phyloP scores from a whole-genome alignment of 805 yeast genomes.

The Kazachstania viticola region DNA sequence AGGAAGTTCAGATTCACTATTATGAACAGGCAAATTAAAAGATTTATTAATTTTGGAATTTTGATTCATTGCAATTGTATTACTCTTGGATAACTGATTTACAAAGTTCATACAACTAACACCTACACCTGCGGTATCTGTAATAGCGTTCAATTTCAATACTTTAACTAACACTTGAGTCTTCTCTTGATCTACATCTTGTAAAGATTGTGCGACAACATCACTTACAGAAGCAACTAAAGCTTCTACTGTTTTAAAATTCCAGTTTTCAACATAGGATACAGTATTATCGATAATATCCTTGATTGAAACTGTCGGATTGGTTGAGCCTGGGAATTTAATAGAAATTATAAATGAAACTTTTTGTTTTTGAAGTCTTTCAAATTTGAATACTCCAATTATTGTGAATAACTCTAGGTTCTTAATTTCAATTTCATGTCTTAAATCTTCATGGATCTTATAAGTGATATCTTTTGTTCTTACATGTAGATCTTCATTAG shows the following conservation, averaged over 20 bases:
- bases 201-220: slow-evolving; percentile 32
- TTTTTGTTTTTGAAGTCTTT: slow-evolving; percentile 69
- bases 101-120: slow-evolving; percentile 51
- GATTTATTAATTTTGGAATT: neutral
- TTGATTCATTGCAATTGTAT: neutral
- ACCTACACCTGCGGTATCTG: slow-evolving; percentile 83
- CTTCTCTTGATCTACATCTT: slow-evolving; percentile 7
- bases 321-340: slow-evolving; percentile 25
- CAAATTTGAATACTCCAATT: slow-evolving; percentile 92
- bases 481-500: slow-evolving; percentile 19
- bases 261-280: slow-evolving; percentile 59
- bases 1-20: neutral
- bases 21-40: slow-evolving; percentile 28
- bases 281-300: slow-evolving; percentile 40
- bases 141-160: slow-evolving; percentile 80
- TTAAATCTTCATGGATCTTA: slow-evolving; percentile 1
- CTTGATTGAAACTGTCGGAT: slow-evolving; percentile 16
- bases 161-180: slow-evolving; percentile 38
- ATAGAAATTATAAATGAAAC: slow-evolving; percentile 48
- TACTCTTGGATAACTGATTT: slow-evolving; percentile 25
- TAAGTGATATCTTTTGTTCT: slow-evolving; percentile 23
- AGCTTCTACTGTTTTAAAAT: slow-evolving; percentile 90
- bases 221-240: slow-evolving; percentile 64
- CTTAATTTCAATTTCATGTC: slow-evolving; percentile 30
- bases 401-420: slow-evolving; percentile 54